Conservation (phyloP, 345 rosid species). For the Physaria fendleri region DNA sequence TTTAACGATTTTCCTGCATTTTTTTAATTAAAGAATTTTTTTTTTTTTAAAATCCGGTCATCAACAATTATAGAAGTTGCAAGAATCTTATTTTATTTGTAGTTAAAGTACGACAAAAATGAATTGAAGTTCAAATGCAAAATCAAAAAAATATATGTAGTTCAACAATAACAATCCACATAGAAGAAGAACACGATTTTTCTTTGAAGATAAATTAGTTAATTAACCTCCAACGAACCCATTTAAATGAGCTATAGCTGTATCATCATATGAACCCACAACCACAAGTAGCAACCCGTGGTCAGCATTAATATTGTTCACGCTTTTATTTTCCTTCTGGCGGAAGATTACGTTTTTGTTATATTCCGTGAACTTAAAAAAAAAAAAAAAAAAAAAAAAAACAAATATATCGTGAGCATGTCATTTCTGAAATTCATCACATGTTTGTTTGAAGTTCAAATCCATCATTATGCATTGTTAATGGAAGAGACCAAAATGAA, state of each 20-base stretch:
- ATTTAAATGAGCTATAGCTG: constrained; percentile 17
- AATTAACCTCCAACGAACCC: not conserved
- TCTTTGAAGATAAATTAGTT: not conserved
- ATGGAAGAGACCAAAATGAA: no score
- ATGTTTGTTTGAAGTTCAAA: no score
- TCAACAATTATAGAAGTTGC: no score
- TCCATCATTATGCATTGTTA: no score
- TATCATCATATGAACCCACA: no score
- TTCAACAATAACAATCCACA: constrained; percentile 14
- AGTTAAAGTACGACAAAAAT: not conserved
- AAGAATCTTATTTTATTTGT: not conserved
- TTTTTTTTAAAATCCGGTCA: no score
- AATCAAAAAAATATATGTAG: not conserved
- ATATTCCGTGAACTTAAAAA: not conserved
- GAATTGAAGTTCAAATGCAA: not conserved
- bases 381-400: no score
- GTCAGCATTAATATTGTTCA: constrained; percentile 24
- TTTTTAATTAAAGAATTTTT: not conserved
- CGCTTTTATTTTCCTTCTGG: constrained; percentile 11
- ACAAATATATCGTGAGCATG: no score
- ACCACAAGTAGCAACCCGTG: constrained; percentile 22
- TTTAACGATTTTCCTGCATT: no score
- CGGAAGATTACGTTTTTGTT: constrained; percentile 10
- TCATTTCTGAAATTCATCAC: no score
- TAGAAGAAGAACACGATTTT: not conserved